Evolutionary conservation across 345 rosid genomes (phyloP).

Genomic region (Adansonia digitata): DNA sequence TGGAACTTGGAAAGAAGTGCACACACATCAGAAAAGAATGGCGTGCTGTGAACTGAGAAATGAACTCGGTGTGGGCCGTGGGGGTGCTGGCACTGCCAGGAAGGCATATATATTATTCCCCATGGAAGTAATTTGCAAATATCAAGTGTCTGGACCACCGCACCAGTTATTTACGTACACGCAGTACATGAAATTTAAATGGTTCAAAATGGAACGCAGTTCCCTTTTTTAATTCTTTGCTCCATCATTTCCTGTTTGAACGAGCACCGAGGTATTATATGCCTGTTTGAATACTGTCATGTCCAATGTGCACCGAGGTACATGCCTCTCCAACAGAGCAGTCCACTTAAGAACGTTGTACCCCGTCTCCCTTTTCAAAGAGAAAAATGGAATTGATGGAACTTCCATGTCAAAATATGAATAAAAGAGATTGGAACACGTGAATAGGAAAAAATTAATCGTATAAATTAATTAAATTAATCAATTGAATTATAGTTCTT

Average conservation of each 20-base stretch:
- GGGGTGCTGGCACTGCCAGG: background rate
- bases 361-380: background rate
- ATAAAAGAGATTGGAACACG: too few relatives aligned
- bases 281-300: background rate
- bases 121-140: background rate
- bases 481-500: too few relatives aligned
- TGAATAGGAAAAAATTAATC: too few relatives aligned
- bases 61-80: background rate
- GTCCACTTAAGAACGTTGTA: background rate
- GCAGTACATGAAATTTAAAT: background rate
- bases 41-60: background rate
- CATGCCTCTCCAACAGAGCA: background rate
- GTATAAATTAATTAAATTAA: too few relatives aligned
- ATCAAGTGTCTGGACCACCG: background rate
- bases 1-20: background rate
- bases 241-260: slow-evolving; percentile 4
- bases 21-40: background rate
- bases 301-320: too few relatives aligned
- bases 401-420: background rate
- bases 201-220: background rate
- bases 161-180: background rate
- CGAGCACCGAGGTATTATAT: background rate
- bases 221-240: background rate
- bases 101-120: background rate
- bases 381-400: background rate